Evolutionary conservation across 106 monocot species (phyloP).

Genomic region (Vanilla planifolia): DNA sequence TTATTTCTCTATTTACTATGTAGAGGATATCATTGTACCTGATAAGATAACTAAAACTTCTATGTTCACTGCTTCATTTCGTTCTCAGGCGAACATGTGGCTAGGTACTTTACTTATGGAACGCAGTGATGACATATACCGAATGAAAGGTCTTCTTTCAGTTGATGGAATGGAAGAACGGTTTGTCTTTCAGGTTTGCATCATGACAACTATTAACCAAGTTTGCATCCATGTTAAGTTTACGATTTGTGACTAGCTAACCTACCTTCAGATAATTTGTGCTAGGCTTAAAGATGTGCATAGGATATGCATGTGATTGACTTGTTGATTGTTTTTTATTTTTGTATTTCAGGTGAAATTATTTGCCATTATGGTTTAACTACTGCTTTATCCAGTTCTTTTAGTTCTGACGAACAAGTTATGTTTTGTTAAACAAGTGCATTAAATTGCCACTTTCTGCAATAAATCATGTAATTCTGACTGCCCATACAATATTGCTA

Average conservation of each 20-base stretch:
- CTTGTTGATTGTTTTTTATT: background rate
- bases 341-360: background rate
- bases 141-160: constrained; percentile 96
- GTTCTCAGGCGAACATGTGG: constrained; percentile 91
- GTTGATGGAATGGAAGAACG: constrained; percentile 87
- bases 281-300: background rate
- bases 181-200: constrained; percentile 95
- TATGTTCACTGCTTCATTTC: background rate
- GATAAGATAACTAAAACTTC: background rate
- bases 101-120: constrained; percentile 85
- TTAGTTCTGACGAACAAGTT: background rate
- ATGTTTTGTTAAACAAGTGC: too few relatives aligned
- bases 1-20: background rate
- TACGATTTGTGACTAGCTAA: background rate
- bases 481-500: too few relatives aligned
- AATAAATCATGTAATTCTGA: too few relatives aligned
- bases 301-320: background rate
- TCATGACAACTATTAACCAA: too few relatives aligned
- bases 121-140: constrained; percentile 92
- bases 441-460: too few relatives aligned
- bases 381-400: background rate
- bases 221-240: background rate
- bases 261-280: background rate
- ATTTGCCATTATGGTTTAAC: too few relatives aligned
- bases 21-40: too few relatives aligned